These are phyloP conservation scores for Laburnicola sp. DNA, from an alignment of 2,329 filamentous ascomycete genomes.

Conservation along the genomic window DNA sequence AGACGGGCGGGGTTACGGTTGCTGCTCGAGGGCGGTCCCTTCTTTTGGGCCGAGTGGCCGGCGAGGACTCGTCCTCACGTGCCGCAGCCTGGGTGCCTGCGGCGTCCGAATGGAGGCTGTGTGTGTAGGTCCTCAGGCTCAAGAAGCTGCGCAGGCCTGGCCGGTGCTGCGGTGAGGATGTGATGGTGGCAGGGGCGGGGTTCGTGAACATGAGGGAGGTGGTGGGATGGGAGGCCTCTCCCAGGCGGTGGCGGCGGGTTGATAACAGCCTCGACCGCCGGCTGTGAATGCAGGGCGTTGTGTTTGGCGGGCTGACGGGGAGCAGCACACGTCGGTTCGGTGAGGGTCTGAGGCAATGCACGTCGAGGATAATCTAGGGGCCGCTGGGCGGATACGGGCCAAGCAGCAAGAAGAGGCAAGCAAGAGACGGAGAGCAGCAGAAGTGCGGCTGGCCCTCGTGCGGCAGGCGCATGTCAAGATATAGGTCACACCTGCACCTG, in stretches of 20 bases:
- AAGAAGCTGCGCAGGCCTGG: constrained; percentile 70
- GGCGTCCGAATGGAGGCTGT: constrained; percentile 60
- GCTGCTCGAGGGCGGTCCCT: constrained; percentile 28
- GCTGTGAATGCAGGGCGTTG: constrained; percentile 23
- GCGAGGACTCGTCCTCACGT: background rate
- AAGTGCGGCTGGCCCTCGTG: too few relatives aligned
- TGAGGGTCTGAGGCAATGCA: constrained; percentile 15
- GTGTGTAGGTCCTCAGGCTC: constrained; percentile 69
- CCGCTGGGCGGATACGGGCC: too few relatives aligned
- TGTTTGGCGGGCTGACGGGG: constrained; percentile 23
- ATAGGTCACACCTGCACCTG: too few relatives aligned
- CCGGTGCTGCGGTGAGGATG: too few relatives aligned
- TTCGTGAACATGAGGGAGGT: constrained; percentile 47
- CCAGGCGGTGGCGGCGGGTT: too few relatives aligned
- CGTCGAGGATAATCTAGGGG: too few relatives aligned
- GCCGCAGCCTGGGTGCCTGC: constrained; percentile 6
- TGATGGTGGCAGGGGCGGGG: too few relatives aligned
- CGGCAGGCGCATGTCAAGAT: too few relatives aligned
- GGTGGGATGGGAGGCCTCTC: too few relatives aligned
- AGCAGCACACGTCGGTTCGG: constrained; percentile 8
- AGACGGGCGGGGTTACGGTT: constrained; percentile 25
- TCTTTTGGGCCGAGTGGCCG: constrained; percentile 14
- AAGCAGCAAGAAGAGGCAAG: too few relatives aligned
- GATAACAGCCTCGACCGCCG: constrained; percentile 18
- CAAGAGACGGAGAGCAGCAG: too few relatives aligned